phyloP scores from a whole-genome alignment of 2,329 filamentous ascomycete genomes.

The Stachybotrys chartarum region DNA sequence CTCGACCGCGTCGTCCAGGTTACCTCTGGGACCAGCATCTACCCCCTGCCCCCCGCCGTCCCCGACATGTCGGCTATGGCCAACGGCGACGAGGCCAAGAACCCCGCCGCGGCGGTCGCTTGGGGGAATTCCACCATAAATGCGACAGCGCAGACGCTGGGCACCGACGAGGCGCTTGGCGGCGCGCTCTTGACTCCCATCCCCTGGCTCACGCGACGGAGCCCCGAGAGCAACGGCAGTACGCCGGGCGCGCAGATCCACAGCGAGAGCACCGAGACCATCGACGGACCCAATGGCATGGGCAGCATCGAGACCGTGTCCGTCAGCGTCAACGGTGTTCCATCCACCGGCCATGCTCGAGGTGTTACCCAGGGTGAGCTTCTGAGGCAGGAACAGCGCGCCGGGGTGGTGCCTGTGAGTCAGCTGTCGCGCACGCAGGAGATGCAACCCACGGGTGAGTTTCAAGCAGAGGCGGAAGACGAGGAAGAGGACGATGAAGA shows the following conservation, averaged over 20 bases:
- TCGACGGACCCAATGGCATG: slow-evolving; percentile 72
- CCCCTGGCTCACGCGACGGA: slow-evolving; percentile 63
- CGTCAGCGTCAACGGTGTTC: slow-evolving; percentile 64
- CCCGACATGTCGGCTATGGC: slow-evolving; percentile 49
- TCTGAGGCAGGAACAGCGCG: slow-evolving; percentile 77
- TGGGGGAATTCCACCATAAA: slow-evolving; percentile 41
- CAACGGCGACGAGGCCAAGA: slow-evolving; percentile 52
- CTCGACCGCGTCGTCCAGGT: slow-evolving; percentile 87
- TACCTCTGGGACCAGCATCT: slow-evolving; percentile 71
- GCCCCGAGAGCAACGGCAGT: slow-evolving; percentile 19
- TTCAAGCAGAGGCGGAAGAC: slow-evolving; percentile 16
- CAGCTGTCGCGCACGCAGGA: slow-evolving; percentile 44
- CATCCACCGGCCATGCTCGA: slow-evolving; percentile 40
- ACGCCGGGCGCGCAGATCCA: slow-evolving; percentile 38
- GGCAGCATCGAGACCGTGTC: slow-evolving; percentile 77
- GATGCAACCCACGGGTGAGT: slow-evolving; percentile 10
- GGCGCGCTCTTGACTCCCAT: slow-evolving; percentile 91
- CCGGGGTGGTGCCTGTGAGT: slow-evolving; percentile 66
- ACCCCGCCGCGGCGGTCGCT: slow-evolving; percentile 30
- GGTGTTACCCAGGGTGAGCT: slow-evolving; percentile 79
- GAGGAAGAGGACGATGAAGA: slow-evolving; percentile 39
- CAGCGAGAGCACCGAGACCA: slow-evolving; percentile 71
- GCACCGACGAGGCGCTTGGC: slow-evolving; percentile 82
- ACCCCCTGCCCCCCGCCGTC: slow-evolving; percentile 69
- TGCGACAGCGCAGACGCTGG: slow-evolving; percentile 37